A percentile compares a stretch with the other conserved stretches of the same genome.
Evolutionary conservation across 179 eudicot species (phyloP).

Genomic region (Corrigiola litoralis): DNA sequence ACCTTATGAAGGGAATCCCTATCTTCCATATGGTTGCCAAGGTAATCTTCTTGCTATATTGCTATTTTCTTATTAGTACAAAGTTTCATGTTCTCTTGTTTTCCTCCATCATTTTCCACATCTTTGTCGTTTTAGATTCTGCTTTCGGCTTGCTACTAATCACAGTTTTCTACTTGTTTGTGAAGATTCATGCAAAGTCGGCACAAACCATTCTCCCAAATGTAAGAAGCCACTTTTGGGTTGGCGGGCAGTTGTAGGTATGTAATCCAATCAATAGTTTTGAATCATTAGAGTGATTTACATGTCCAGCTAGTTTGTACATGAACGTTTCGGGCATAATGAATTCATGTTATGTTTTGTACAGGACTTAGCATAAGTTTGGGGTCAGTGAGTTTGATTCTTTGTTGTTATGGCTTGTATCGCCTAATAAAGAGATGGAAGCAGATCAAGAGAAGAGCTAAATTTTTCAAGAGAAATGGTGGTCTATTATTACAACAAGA

Average conservation of each 20-base stretch:
- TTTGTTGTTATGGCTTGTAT: conserved; percentile 9
- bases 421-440: conserved; percentile 11
- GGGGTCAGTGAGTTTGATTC: conserved; percentile 16
- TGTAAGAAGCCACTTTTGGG: conserved; percentile 20
- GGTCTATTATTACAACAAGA: conserved; percentile 16
- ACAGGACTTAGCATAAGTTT: conserved; percentile 17
- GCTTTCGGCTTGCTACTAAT: too few species aligned
- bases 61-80: too few species aligned
- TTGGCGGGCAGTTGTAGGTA: conserved; percentile 10
- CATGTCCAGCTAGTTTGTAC: background rate
- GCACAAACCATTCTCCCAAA: background rate
- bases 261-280: background rate
- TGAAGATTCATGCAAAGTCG: conserved; percentile 20
- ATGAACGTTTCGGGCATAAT: background rate
- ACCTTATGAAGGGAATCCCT: conserved; percentile 21
- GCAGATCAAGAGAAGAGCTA: conserved; percentile 7
- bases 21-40: conserved; percentile 21
- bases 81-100: too few species aligned
- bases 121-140: background rate
- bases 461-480: conserved; percentile 19
- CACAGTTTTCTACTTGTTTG: background rate
- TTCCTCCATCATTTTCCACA: background rate
- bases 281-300: background rate
- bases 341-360: background rate
- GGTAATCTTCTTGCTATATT: background rate